Evolutionary conservation across 2,329 filamentous ascomycete species (phyloP).

Genomic region (Xylariaceae sp.): DNA sequence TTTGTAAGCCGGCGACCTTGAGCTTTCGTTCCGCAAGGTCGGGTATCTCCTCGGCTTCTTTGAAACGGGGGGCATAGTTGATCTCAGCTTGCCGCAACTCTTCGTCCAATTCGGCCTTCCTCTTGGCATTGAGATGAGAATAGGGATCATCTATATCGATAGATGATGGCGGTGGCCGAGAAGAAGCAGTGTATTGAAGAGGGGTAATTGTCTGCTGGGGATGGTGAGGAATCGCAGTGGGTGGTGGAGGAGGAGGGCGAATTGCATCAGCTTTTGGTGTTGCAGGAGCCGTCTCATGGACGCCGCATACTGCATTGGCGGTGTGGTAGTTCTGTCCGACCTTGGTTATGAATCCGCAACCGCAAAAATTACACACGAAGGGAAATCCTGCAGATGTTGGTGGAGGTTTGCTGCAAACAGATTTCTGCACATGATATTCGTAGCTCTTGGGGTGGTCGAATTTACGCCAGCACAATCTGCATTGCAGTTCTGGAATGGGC

Average conservation of each 20-base stretch:
- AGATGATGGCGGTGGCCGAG: conserved; percentile 7
- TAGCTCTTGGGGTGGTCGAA: conserved; percentile 26
- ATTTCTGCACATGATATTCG: conserved; percentile 36
- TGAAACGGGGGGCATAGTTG: conserved; percentile 42
- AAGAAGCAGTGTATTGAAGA: conserved; percentile 15
- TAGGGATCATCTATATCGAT: conserved; percentile 40
- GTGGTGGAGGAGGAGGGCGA: too few relatives aligned
- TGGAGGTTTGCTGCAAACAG: conserved; percentile 32
- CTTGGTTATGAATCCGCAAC: conserved; percentile 42
- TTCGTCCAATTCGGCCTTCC: conserved; percentile 31
- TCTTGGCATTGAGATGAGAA: conserved; percentile 38
- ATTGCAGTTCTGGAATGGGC: conserved; percentile 21
- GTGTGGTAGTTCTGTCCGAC: conserved; percentile 45
- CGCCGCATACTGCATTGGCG: conserved; percentile 46
- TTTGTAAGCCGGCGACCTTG: conserved; percentile 44
- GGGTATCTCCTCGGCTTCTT: conserved; percentile 38
- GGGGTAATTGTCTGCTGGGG: conserved; percentile 12
- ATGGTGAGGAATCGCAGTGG: neutral
- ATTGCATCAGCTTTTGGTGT: conserved; percentile 10
- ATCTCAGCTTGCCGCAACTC: conserved; percentile 39
- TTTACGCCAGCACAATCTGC: conserved; percentile 29
- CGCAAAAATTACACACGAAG: conserved; percentile 46
- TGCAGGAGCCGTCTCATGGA: conserved; percentile 30
- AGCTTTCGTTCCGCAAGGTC: conserved; percentile 33
- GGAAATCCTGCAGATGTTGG: conserved; percentile 28